Evolutionary conservation across 2,329 filamentous ascomycete genomes (phyloP).

Genomic region (Fusarium redolens): DNA sequence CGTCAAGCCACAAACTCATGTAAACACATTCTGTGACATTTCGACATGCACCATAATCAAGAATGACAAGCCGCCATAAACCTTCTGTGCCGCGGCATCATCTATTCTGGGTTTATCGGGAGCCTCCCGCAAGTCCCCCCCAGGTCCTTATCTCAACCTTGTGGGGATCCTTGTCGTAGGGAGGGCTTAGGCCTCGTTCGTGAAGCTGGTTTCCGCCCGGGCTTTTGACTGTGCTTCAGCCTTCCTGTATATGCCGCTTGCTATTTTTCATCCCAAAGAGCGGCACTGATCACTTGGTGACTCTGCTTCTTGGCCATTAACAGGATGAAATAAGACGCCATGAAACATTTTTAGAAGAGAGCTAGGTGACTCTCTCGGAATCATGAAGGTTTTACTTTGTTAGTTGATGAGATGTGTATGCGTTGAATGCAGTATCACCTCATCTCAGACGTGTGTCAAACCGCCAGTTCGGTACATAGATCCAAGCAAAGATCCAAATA

Average conservation of each 20-base stretch:
- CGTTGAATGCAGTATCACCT: not conserved
- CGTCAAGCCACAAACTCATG: slow-evolving; percentile 15
- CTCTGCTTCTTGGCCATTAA: not conserved
- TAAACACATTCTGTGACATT: slow-evolving; percentile 1
- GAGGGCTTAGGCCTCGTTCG: slow-evolving; percentile 17
- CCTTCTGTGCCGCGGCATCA: not conserved
- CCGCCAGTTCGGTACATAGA: no score
- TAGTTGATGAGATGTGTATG: not conserved
- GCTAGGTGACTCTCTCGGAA: not conserved
- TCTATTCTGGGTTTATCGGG: slow-evolving; percentile 10
- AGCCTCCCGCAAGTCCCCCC: slow-evolving; percentile 9
- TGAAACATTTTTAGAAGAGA: not conserved
- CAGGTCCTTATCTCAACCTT: slow-evolving; percentile 12
- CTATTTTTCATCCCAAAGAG: slow-evolving; percentile 1
- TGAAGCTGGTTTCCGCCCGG: not conserved
- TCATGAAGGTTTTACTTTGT: not conserved
- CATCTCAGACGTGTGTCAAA: no score
- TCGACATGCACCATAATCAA: not conserved
- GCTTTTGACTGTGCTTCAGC: slow-evolving; percentile 9
- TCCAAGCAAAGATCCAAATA: no score
- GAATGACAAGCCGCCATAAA: not conserved
- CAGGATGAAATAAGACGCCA: not conserved
- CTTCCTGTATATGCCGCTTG: slow-evolving; percentile 5
- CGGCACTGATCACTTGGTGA: slow-evolving; percentile 21
- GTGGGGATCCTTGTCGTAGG: slow-evolving; percentile 1